Base-by-base conservation (phyloP, 257 asterid genomes). In the Orobanche coerulescens region DNA sequence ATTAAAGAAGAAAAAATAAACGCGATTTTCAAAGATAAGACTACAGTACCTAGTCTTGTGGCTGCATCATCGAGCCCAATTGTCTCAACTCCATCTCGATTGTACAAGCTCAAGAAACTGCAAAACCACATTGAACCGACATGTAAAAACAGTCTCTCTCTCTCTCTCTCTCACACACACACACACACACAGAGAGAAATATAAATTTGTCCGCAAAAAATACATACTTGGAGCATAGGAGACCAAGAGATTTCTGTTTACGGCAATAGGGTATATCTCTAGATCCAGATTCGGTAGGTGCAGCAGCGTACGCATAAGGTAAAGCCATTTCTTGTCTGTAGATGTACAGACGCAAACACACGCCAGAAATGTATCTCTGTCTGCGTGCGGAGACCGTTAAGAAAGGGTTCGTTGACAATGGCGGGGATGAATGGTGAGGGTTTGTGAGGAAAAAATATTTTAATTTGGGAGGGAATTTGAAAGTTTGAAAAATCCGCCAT, bases 61-160 rank as follows among this genome's bases (percentile, higher is more conserved):
- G 97, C 97, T 3, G 98, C 98, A 43, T 86, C 98, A 42, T 93
- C 98, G 22, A 93, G 94, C 33, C 98, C 98, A 43, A 93, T 76
- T 0, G 92, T 72, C 42, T 93, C 95, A 25, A 89, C 76, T 0
- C 94, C 98, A 33, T 93, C 85, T 24, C 87, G 75, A 75, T 93
- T 62, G 61, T 93, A 93, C 76, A 89, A 74, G 78, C 87, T 74
- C 82, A 93, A 58, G 23, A 93, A 93, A 77, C 98, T 89, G 75
- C 79, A 72, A 0, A 62, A 25, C 23, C 72, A 64, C 36, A 74
- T 39, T n/a, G 52, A 64, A 47, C 42, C 7, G 20, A 46, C n/a
- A 55, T 37, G 7, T 5, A 19, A 23, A 46, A 51, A n/a, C n/a
- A n/a, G n/a, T n/a, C n/a, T n/a, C n/a, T n/a, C n/a, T n/a, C n/a